Evolutionary conservation across 305 asterid genomes (phyloP).

Genomic region (Fraxinus greggii): DNA sequence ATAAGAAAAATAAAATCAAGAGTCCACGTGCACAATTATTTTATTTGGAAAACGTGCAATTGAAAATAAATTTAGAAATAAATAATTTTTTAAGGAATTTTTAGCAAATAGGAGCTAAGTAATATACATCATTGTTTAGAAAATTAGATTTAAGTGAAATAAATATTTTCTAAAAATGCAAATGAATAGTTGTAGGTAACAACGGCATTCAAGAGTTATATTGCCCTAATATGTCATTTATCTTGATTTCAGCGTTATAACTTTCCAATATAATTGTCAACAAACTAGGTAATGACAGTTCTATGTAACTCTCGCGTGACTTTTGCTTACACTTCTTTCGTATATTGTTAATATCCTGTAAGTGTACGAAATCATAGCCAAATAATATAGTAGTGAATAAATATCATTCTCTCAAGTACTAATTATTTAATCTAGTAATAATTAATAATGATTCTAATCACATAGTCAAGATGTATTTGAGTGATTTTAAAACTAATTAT

Average conservation of each 20-base stretch:
- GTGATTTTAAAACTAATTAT: background rate
- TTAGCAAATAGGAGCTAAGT: background rate
- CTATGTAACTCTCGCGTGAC: background rate
- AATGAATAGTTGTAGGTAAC: background rate
- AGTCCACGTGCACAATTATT: background rate
- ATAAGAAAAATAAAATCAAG: background rate
- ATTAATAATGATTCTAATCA: background rate
- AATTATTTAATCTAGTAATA: background rate
- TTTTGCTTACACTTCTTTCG: background rate
- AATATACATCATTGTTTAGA: background rate
- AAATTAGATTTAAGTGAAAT: background rate
- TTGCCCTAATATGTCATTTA: background rate
- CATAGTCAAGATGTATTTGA: background rate
- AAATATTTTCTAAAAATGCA: background rate
- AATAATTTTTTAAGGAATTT: too few relatives aligned
- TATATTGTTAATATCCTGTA: background rate
- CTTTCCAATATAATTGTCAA: background rate
- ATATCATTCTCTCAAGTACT: background rate
- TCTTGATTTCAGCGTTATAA: background rate
- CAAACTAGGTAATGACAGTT: background rate
- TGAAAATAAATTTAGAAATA: too few relatives aligned
- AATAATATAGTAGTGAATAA: background rate
- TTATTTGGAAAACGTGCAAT: background rate
- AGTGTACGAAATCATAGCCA: background rate
- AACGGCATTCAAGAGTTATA: background rate